Conservation (phyloP, 257 asterid species). For the Solanum sparsipilum region DNA sequence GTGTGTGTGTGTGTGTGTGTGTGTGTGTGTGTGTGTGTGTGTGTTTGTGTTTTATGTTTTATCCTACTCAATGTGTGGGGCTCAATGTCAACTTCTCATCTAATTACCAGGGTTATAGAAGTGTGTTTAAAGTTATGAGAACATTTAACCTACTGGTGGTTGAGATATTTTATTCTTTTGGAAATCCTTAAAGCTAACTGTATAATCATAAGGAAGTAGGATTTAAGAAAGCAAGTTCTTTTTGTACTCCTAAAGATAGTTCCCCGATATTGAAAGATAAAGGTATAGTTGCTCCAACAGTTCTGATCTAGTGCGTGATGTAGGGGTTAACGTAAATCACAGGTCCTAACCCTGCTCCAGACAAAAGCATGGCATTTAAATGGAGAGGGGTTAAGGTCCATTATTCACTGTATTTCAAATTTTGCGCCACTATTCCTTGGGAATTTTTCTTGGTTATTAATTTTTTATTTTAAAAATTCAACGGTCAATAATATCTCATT, state of each 20-base stretch:
- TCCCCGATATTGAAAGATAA: neutral
- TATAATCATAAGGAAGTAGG: neutral
- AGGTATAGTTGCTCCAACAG: neutral
- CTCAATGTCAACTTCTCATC: neutral
- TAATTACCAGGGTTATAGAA: neutral
- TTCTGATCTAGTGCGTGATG: neutral
- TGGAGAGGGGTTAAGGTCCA: neutral
- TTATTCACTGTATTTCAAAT: neutral
- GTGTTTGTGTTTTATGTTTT: neutral
- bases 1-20: neutral
- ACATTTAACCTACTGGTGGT: neutral
- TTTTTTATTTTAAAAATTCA: neutral
- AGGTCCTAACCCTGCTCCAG: neutral
- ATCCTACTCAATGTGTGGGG: neutral
- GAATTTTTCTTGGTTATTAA: neutral
- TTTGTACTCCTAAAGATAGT: neutral
- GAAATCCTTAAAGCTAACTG: neutral
- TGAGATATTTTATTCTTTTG: neutral
- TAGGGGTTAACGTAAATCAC: neutral
- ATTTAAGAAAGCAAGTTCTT: neutral
- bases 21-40: too few species aligned
- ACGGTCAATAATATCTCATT: neutral
- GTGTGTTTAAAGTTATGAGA: neutral
- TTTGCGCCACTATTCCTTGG: neutral
- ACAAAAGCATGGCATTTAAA: neutral